Conservation (phyloP, 2,329 filamentous ascomycete species). For the Emergomyces orientalis region DNA sequence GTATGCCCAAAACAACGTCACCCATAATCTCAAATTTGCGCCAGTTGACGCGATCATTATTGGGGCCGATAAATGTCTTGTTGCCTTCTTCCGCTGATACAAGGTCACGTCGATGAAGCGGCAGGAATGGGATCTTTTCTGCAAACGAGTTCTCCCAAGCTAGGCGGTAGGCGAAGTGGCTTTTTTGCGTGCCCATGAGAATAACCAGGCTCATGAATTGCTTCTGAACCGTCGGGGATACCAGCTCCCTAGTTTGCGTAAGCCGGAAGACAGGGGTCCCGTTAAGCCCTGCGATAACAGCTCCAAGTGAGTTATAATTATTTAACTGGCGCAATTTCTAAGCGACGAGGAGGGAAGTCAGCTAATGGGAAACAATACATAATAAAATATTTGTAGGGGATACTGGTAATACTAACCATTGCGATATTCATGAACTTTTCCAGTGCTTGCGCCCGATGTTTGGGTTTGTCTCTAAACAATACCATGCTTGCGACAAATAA, state of each 20-base stretch:
- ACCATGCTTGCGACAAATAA: conserved; percentile 77
- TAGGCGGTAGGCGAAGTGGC: conserved; percentile 88
- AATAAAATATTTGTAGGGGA: neutral
- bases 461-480: conserved; percentile 85
- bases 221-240: conserved; percentile 63
- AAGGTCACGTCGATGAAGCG: conserved; percentile 78
- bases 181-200: conserved; percentile 86
- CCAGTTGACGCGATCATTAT: conserved; percentile 80
- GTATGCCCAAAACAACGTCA: conserved; percentile 80
- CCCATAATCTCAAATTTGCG: conserved; percentile 96
- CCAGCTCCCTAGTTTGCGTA: conserved; percentile 64
- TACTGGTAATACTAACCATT: conserved; percentile 28
- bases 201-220: conserved; percentile 82
- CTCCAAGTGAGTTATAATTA: conserved; percentile 95
- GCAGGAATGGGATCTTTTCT: conserved; percentile 87
- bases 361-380: neutral
- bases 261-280: conserved; percentile 78
- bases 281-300: conserved; percentile 85
- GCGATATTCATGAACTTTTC: conserved; percentile 96
- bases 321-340: conserved; percentile 78
- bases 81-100: conserved; percentile 90
- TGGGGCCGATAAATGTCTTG: conserved; percentile 69
- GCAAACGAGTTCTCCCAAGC: conserved; percentile 93
- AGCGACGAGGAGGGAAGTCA: conserved; percentile 14
- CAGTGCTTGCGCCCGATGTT: conserved; percentile 81